Evolutionary conservation across 108 stramenopile genomes (phyloP).

Genomic region (Hondaea fermentalgiana): DNA sequence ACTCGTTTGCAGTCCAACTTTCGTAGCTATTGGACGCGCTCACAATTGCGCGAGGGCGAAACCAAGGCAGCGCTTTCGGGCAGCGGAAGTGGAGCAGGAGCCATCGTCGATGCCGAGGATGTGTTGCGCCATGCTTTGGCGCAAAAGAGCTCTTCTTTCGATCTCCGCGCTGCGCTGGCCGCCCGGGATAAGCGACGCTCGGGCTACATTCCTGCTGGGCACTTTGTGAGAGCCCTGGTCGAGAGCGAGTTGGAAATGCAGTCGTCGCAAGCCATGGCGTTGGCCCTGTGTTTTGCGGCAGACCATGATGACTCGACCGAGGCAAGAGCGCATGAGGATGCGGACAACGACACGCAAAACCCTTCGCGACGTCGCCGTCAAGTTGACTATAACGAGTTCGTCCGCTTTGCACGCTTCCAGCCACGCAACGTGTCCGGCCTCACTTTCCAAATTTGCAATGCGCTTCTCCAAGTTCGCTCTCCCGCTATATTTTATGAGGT

Average conservation of each 20-base stretch:
- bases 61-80: not conserved
- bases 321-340: not conserved
- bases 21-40: not conserved
- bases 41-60: not conserved
- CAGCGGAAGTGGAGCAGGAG: not conserved
- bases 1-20: not conserved
- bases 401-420: not conserved
- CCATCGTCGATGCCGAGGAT: not conserved
- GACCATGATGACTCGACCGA: not conserved
- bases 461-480: not conserved
- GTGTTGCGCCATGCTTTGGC: not conserved
- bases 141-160: not conserved
- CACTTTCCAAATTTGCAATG: not conserved
- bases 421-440: not conserved
- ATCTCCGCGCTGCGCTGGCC: not conserved
- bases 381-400: slow-evolving; percentile 2
- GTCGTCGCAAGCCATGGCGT: not conserved
- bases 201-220: not conserved
- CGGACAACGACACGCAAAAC: not conserved
- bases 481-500: not conserved
- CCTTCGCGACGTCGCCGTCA: not conserved
- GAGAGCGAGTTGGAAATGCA: not conserved
- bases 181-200: not conserved
- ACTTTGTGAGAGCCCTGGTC: not conserved
- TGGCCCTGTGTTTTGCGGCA: not conserved